phyloP scores from a whole-genome alignment of 2,329 filamentous ascomycete genomes.

The Penicillium hesseltinei region DNA sequence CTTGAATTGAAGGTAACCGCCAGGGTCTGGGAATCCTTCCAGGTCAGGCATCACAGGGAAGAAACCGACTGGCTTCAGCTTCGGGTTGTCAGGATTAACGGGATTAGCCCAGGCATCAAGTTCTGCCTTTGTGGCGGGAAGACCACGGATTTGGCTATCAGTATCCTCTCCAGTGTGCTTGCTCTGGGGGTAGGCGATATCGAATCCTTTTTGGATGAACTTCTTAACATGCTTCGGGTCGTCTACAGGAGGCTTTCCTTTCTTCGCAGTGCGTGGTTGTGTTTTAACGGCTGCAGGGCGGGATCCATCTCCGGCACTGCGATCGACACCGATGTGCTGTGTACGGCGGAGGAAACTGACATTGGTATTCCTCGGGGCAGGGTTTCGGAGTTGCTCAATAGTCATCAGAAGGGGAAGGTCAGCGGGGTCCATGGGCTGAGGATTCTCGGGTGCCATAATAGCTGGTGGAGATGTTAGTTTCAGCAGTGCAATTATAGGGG shows the following conservation, averaged over 20 bases:
- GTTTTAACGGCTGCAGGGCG: constrained; percentile 26
- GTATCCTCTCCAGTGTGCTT: constrained; percentile 59
- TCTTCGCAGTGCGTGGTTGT: constrained; percentile 30
- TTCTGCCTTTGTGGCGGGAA: constrained; percentile 54
- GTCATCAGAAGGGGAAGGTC: constrained; percentile 82
- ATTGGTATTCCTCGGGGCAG: constrained; percentile 69
- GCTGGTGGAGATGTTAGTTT: constrained; percentile 50
- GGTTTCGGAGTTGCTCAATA: constrained; percentile 80
- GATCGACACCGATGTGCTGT: constrained; percentile 71
- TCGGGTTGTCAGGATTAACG: constrained; percentile 58
- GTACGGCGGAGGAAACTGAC: constrained; percentile 94
- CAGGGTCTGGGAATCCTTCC: constrained; percentile 58
- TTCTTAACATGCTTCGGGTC: constrained; percentile 61
- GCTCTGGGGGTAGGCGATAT: constrained; percentile 62
- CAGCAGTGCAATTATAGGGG: background rate
- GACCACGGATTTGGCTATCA: constrained; percentile 52
- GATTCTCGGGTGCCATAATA: constrained; percentile 73
- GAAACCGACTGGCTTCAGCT: constrained; percentile 57
- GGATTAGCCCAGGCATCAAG: constrained; percentile 59
- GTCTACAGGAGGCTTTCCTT: constrained; percentile 46
- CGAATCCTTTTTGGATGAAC: constrained; percentile 62
- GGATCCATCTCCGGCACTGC: constrained; percentile 34
- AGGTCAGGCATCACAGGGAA: constrained; percentile 63
- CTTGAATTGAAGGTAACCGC: constrained; percentile 60
- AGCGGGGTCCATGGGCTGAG: constrained; percentile 72